Evolutionary conservation across 306 rosid genomes (phyloP).

Genomic region (Pterocarpus macrocarpus): DNA sequence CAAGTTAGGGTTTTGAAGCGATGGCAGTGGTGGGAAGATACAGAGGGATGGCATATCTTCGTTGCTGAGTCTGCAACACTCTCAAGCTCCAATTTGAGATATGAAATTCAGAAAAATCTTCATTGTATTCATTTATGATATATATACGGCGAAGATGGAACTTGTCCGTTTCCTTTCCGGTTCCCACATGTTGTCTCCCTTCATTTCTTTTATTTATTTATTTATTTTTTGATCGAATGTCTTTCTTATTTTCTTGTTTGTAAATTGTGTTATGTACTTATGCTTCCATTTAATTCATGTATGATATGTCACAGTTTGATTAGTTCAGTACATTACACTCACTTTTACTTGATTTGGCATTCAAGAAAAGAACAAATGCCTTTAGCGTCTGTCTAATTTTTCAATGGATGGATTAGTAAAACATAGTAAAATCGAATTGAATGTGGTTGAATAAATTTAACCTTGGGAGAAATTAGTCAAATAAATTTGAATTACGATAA

Average conservation of each 20-base stretch:
- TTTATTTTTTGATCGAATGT: too few species aligned
- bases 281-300: not conserved
- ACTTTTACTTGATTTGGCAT: not conserved
- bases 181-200: too few species aligned
- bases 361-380: not conserved
- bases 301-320: not conserved
- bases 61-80: not conserved
- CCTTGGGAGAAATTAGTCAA: not conserved
- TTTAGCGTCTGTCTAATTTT: not conserved
- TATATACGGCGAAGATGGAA: not conserved
- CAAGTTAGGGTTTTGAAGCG: slow-evolving; percentile 55
- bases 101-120: not conserved
- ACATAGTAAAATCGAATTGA: not conserved
- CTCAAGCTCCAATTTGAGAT: not conserved
- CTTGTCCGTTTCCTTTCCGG: not conserved
- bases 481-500: not conserved
- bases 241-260: too few species aligned
- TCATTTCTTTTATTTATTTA: not conserved
- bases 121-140: too few species aligned
- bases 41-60: slow-evolving; percentile 71
- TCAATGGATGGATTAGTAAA: not conserved
- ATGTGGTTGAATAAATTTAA: not conserved
- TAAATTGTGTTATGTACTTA: too few species aligned
- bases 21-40: slow-evolving; percentile 55
- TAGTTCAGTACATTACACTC: not conserved